Conservation (phyloP, 306 rosid genomes). For the Sophora flavescens region DNA sequence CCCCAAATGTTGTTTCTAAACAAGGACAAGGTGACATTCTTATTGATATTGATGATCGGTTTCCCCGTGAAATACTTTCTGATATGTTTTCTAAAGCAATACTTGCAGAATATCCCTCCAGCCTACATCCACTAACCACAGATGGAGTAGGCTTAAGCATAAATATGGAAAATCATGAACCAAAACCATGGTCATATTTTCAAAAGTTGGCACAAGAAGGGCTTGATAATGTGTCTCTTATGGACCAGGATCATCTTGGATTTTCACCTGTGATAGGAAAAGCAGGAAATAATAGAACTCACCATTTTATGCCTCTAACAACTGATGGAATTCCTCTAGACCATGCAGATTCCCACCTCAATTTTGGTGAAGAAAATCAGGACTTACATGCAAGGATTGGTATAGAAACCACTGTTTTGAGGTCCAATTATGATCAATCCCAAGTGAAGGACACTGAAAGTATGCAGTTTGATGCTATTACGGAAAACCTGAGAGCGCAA, state of each 20-base stretch:
- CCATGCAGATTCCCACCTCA: slow-evolving; percentile 56
- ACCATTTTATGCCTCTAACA: slow-evolving; percentile 51
- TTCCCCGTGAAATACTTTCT: slow-evolving; percentile 81
- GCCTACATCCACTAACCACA: slow-evolving; percentile 51
- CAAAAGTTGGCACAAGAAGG: slow-evolving; percentile 79
- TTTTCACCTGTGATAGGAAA: slow-evolving; percentile 60
- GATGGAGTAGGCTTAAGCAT: slow-evolving; percentile 79
- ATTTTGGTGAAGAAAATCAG: slow-evolving; percentile 62
- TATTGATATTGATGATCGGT: slow-evolving; percentile 83
- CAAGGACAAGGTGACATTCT: slow-evolving; percentile 72
- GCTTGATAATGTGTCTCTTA: slow-evolving; percentile 69
- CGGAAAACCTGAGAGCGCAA: slow-evolving; percentile 56
- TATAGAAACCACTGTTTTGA: slow-evolving; percentile 45
- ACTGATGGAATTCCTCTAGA: slow-evolving; percentile 49
- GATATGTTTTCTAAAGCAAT: slow-evolving; percentile 89
- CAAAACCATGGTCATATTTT: slow-evolving; percentile 81
- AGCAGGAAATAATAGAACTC: slow-evolving; percentile 46
- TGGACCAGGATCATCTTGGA: slow-evolving; percentile 80
- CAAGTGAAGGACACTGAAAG: slow-evolving; percentile 60
- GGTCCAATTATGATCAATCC: slow-evolving; percentile 57
- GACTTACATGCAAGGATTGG: slow-evolving; percentile 55
- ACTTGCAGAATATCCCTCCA: slow-evolving; percentile 61
- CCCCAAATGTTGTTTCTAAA: slow-evolving; percentile 53
- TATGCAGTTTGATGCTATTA: slow-evolving; percentile 65
- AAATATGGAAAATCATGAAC: slow-evolving; percentile 81